phyloP scores from a whole-genome alignment of 495 filamentous ascomycete genomes.

The Tuber brumale region DNA sequence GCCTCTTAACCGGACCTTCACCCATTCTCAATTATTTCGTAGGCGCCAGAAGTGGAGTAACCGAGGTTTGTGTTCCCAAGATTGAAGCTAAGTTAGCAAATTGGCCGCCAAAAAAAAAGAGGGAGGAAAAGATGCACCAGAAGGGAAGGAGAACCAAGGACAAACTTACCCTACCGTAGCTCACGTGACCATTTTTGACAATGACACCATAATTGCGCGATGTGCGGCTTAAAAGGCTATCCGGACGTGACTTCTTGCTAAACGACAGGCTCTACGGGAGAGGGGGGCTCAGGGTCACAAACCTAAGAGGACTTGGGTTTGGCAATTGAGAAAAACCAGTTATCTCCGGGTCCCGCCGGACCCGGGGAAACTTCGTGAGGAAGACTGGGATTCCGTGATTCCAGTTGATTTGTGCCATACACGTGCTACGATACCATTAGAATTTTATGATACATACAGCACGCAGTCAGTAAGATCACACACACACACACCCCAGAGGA shows the following conservation, averaged over 20 bases:
- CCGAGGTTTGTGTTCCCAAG: background rate
- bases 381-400: background rate
- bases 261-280: background rate
- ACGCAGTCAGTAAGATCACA: background rate
- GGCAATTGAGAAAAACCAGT: background rate
- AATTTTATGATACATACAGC: background rate
- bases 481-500: background rate
- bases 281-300: background rate
- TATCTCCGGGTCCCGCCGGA: background rate
- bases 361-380: background rate
- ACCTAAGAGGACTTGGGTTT: background rate
- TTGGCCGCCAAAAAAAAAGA: background rate
- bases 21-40: conserved; percentile 11
- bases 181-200: background rate
- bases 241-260: background rate
- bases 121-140: background rate
- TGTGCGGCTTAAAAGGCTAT: conserved; percentile 6
- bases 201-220: conserved; percentile 4
- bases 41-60: background rate
- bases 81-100: background rate
- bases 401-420: background rate
- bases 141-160: background rate
- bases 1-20: conserved; percentile 26
- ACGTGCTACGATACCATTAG: background rate
- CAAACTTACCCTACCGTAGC: background rate